A percentile compares a stretch with the other conserved stretches of the same genome.
Conservation (phyloP, 2,329 filamentous ascomycete genomes). For the Xylariaceae sp. region DNA sequence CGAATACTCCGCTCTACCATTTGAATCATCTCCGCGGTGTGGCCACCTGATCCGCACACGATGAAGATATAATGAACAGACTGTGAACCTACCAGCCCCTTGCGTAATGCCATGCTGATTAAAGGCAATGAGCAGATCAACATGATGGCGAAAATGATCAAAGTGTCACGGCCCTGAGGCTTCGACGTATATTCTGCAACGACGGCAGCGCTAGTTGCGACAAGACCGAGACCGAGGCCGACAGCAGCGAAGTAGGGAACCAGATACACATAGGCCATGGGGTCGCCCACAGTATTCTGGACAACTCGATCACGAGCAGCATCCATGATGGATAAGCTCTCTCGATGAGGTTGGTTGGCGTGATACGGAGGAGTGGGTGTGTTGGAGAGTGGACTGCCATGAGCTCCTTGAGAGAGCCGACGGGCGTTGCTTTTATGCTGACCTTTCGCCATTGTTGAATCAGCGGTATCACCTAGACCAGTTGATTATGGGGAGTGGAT, state of each 20-base stretch:
- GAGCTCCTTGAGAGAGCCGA: no score
- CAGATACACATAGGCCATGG: neutral
- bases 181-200: conserved; percentile 1
- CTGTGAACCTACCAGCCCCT: no score
- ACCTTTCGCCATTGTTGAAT: no score
- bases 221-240: neutral
- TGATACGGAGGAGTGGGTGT: neutral
- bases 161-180: neutral
- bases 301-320: conserved; percentile 10
- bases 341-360: conserved; percentile 12
- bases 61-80: conserved; percentile 58
- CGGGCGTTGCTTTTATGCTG: no score
- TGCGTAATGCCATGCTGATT: no score
- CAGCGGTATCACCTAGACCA: no score
- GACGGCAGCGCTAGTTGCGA: neutral
- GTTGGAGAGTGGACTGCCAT: neutral
- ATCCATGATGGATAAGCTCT: conserved; percentile 18
- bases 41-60: conserved; percentile 87
- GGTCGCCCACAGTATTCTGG: conserved; percentile 1
- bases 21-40: conserved; percentile 90
- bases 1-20: conserved; percentile 64
- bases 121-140: neutral
- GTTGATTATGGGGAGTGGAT: no score
- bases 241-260: neutral
- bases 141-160: neutral